These are phyloP conservation scores for Paracorniculantispora psalliotae DNA, from an alignment of 2,329 filamentous ascomycete species.

Conservation along the genomic window DNA sequence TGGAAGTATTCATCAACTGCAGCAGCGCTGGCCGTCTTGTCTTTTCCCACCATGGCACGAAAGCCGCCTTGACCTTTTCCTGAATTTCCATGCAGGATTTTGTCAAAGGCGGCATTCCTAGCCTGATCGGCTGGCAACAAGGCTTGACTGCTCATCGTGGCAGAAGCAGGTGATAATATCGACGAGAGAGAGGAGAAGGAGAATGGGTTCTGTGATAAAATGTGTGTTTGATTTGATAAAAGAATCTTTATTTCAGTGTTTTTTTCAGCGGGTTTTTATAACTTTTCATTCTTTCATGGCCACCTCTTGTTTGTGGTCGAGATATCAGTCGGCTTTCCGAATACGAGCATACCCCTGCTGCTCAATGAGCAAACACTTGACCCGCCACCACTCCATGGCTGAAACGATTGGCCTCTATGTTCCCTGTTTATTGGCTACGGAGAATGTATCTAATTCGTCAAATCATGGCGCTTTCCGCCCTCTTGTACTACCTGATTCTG, in stretches of 20 bases:
- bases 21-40: slow-evolving; percentile 63
- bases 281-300: no score
- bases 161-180: background rate
- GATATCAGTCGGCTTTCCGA: slow-evolving; percentile 9
- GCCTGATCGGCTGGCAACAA: slow-evolving; percentile 74
- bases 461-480: no score
- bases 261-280: background rate
- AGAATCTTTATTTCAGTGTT: background rate
- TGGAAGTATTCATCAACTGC: slow-evolving; percentile 86
- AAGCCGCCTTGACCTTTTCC: slow-evolving; percentile 63
- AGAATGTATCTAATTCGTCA: no score
- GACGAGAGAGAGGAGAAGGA: background rate
- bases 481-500: no score
- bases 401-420: background rate
- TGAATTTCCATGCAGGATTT: slow-evolving; percentile 68
- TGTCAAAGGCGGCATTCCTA: slow-evolving; percentile 81
- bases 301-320: no score
- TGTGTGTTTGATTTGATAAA: background rate
- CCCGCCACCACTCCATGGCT: background rate
- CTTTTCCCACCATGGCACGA: slow-evolving; percentile 75
- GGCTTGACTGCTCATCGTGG: slow-evolving; percentile 21
- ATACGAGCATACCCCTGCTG: background rate
- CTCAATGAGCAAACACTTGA: no score
- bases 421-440: background rate
- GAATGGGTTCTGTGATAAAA: background rate